These are phyloP conservation scores for Guadua angustifolia DNA, from an alignment of 176 grass and related monocot genomes.

Conservation along the genomic window DNA sequence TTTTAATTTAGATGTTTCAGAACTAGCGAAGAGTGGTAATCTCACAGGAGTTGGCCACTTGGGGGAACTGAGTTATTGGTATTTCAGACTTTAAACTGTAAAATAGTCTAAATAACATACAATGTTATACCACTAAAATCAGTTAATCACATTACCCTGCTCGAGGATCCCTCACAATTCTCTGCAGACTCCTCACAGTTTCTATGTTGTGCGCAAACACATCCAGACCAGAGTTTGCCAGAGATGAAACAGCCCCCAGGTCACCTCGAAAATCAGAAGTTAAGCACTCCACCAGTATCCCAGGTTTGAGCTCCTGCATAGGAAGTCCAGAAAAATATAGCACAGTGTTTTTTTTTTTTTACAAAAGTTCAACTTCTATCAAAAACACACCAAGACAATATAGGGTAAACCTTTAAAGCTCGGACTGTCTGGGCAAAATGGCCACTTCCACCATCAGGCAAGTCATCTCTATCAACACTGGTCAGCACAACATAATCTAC, in stretches of 20 bases:
- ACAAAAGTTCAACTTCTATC: background rate
- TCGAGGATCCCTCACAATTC: slow-evolving; percentile 91
- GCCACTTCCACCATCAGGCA: slow-evolving; percentile 82
- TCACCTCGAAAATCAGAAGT: too few species aligned
- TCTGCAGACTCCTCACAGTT: slow-evolving; percentile 60
- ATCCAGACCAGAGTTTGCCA: too few species aligned
- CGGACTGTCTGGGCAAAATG: slow-evolving; percentile 90
- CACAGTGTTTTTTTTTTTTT: background rate
- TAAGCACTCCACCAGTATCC: slow-evolving; percentile 22
- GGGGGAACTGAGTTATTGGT: background rate
- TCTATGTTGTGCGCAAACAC: too few species aligned
- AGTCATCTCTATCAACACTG: slow-evolving; percentile 93
- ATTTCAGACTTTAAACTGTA: background rate
- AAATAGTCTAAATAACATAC: background rate
- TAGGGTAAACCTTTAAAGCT: slow-evolving; percentile 74
- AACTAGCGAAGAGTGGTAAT: background rate
- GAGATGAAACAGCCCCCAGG: too few species aligned
- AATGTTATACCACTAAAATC: background rate
- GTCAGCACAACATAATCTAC: slow-evolving; percentile 95
- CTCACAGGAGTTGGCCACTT: background rate
- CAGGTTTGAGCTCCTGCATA: slow-evolving; percentile 78
- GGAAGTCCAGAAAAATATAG: slow-evolving; percentile 9
- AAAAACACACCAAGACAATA: slow-evolving; percentile 17
- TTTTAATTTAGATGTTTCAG: background rate
- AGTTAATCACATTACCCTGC: slow-evolving; percentile 64